A percentile compares a stretch with the other conserved stretches of the same genome.
Evolutionary conservation across 257 asterid genomes (phyloP).

Genomic region (Przewalskia tangutica): DNA sequence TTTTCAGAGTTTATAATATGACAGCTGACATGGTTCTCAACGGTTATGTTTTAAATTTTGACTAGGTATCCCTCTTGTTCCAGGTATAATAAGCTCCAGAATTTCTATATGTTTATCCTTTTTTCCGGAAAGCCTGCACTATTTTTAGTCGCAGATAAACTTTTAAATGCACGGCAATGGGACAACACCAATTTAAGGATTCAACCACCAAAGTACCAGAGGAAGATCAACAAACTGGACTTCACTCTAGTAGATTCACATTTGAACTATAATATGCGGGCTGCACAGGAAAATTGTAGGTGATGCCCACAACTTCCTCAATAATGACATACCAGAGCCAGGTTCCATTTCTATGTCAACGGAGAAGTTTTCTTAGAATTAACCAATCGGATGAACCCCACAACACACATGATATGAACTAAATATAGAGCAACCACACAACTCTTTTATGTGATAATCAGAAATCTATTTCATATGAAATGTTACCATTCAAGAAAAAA

Average conservation of each 20-base stretch:
- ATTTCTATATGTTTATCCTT: no score
- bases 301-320: not conserved
- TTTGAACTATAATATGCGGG: not conserved
- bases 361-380: not conserved
- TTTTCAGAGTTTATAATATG: not conserved
- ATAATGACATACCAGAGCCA: not conserved
- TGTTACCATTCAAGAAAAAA: not conserved
- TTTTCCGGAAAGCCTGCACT: not conserved
- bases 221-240: not conserved
- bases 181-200: not conserved
- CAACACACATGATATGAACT: not conserved
- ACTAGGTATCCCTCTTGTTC: not conserved
- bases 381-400: not conserved
- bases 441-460: not conserved
- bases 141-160: not conserved
- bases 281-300: not conserved
- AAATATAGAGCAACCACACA: not conserved
- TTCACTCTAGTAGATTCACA: not conserved
- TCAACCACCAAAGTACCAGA: not conserved
- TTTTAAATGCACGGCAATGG: not conserved
- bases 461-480: not conserved
- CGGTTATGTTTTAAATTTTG: not conserved
- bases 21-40: not conserved
- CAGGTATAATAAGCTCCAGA: not conserved
- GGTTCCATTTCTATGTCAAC: not conserved